Conservation (phyloP, 2,329 filamentous ascomycete species). For the Parastagonospora nodorum region DNA sequence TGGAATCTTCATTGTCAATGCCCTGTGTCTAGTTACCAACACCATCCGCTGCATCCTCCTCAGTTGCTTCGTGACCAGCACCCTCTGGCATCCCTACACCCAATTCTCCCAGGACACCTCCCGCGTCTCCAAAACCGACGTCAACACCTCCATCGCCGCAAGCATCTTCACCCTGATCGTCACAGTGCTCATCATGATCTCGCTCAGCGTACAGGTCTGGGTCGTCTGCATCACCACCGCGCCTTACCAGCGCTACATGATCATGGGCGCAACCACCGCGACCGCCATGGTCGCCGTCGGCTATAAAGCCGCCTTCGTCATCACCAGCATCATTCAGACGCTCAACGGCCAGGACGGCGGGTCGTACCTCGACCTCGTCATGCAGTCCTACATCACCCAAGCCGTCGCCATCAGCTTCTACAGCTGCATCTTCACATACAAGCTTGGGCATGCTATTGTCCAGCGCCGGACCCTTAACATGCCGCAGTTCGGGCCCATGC, state of each 20-base stretch:
- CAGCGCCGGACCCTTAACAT: constrained; percentile 62
- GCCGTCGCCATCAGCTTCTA: constrained; percentile 66
- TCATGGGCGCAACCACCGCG: constrained; percentile 55
- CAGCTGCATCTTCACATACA: constrained; percentile 64
- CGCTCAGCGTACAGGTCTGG: constrained; percentile 66
- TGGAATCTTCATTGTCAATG: constrained; percentile 69
- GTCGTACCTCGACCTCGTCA: constrained; percentile 21
- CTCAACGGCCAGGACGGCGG: constrained; percentile 44
- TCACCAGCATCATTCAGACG: constrained; percentile 52
- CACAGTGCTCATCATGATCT: constrained; percentile 60
- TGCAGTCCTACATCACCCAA: constrained; percentile 56
- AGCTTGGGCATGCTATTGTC: constrained; percentile 63
- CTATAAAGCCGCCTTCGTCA: constrained; percentile 59
- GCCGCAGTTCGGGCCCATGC: constrained; percentile 66
- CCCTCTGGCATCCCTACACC: constrained; percentile 66
- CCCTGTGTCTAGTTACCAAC: constrained; percentile 64
- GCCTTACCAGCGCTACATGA: constrained; percentile 48
- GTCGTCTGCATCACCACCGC: constrained; percentile 63
- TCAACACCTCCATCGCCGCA: constrained; percentile 54
- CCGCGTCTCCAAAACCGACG: constrained; percentile 52
- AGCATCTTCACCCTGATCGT: constrained; percentile 59
- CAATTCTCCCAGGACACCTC: constrained; percentile 61
- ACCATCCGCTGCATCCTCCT: constrained; percentile 64
- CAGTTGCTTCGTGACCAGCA: constrained; percentile 64
- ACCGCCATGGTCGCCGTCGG: constrained; percentile 59